Evolutionary conservation across 2,329 filamentous ascomycete genomes (phyloP).

Genomic region (Elsinoe australis): DNA sequence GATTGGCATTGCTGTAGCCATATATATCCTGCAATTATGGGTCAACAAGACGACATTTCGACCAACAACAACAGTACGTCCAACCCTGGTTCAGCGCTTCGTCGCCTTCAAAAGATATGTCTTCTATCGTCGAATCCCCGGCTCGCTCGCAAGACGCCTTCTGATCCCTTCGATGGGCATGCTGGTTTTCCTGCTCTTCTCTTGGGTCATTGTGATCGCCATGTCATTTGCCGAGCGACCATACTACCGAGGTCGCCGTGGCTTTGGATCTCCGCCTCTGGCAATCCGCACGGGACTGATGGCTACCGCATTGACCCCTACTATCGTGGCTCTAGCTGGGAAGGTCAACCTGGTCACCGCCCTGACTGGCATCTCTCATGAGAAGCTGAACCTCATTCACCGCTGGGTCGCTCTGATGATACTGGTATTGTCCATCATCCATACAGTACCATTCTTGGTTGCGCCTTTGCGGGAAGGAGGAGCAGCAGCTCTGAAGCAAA

Average conservation of each 20-base stretch:
- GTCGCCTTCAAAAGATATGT: too few species aligned
- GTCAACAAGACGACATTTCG: too few species aligned
- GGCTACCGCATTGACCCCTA: slow-evolving; percentile 80
- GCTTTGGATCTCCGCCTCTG: slow-evolving; percentile 66
- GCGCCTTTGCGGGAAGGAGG: slow-evolving; percentile 55
- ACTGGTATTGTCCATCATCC: slow-evolving; percentile 71
- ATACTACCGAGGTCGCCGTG: slow-evolving; percentile 48
- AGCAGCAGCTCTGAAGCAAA: slow-evolving; percentile 49
- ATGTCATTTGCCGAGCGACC: too few species aligned
- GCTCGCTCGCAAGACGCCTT: too few species aligned
- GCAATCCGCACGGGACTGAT: slow-evolving; percentile 88
- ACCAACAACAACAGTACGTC: too few species aligned
- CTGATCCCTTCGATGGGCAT: too few species aligned
- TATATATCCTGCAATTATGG: too few species aligned
- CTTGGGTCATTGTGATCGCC: too few species aligned
- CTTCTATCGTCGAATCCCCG: too few species aligned
- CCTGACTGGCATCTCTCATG: slow-evolving; percentile 83
- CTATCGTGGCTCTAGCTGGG: slow-evolving; percentile 83
- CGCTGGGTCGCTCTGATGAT: slow-evolving; percentile 86
- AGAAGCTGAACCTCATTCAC: slow-evolving; percentile 85
- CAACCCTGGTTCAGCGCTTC: too few species aligned
- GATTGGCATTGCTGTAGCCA: too few species aligned
- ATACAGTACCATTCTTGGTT: slow-evolving; percentile 86
- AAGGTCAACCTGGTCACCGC: slow-evolving; percentile 81
- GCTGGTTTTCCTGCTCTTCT: too few species aligned